phyloP scores from a whole-genome alignment of 768 basidiomycete species.

The Rhizopogon vinicolor region DNA sequence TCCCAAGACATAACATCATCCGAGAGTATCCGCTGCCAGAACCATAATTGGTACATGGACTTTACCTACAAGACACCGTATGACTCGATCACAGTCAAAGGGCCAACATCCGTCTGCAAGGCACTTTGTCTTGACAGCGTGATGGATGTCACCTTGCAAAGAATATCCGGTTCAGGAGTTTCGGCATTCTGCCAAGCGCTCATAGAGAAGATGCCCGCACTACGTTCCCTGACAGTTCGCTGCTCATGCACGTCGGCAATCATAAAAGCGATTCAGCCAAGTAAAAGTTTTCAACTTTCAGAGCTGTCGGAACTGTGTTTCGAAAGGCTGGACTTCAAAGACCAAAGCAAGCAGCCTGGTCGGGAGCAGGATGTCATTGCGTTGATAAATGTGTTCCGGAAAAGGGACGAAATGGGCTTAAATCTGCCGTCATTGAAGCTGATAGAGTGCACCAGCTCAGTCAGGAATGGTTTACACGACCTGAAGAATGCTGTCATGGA shows the following conservation, averaged over 20 bases:
- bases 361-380: neutral
- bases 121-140: neutral
- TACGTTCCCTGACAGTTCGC: neutral
- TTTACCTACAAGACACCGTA: neutral
- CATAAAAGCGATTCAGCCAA: too few species aligned
- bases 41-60: neutral
- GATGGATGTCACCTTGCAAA: neutral
- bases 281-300: too few species aligned
- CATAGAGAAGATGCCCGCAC: neutral
- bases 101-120: too few species aligned
- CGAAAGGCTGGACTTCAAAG: too few species aligned
- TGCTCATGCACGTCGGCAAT: too few species aligned
- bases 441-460: neutral
- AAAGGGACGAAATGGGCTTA: neutral
- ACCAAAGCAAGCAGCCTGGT: too few species aligned
- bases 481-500: too few species aligned
- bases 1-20: neutral
- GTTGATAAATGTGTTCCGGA: neutral
- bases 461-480: neutral
- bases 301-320: too few species aligned
- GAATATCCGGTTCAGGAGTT: neutral
- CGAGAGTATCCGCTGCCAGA: neutral
- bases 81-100: neutral
- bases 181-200: neutral
- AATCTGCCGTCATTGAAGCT: neutral